Evolutionary conservation across 371 early-diverging fungal genomes (phyloP).

Genomic region (Saksenaea vasiformis): DNA sequence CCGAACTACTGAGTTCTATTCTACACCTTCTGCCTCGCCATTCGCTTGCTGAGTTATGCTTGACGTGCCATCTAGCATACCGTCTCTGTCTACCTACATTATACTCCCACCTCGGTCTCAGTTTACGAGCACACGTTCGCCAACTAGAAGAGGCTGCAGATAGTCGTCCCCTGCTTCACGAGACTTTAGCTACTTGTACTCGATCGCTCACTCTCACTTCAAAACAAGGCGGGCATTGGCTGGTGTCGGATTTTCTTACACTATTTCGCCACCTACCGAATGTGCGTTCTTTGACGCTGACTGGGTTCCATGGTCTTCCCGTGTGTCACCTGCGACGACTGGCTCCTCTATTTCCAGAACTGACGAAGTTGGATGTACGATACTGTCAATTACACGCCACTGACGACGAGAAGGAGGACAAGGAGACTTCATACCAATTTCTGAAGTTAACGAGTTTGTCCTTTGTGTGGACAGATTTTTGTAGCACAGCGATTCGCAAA

Average conservation of each 20-base stretch:
- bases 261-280: slow-evolving; percentile 20
- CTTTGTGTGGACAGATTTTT: slow-evolving; percentile 40
- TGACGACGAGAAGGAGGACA: neutral
- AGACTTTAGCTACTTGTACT: slow-evolving; percentile 16
- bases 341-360: neutral
- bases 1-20: slow-evolving; percentile 25
- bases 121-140: slow-evolving; percentile 25
- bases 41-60: slow-evolving; percentile 24
- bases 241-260: slow-evolving; percentile 19
- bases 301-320: slow-evolving; percentile 36
- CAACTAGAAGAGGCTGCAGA: slow-evolving; percentile 24
- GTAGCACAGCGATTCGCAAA: slow-evolving; percentile 22
- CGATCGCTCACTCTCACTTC: slow-evolving; percentile 25
- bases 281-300: slow-evolving; percentile 18
- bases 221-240: slow-evolving; percentile 31
- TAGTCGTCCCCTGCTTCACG: slow-evolving; percentile 13
- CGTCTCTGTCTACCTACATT: slow-evolving; percentile 27
- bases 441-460: slow-evolving; percentile 11
- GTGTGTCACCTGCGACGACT: slow-evolving; percentile 37
- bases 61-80: slow-evolving; percentile 23
- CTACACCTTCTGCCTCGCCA: slow-evolving; percentile 19
- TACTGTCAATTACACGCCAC: neutral
- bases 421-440: neutral
- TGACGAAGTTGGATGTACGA: neutral
- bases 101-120: slow-evolving; percentile 31